These are phyloP conservation scores for Rhododendron vialii DNA, from an alignment of 148 eudicot genomes.

Conservation along the genomic window DNA sequence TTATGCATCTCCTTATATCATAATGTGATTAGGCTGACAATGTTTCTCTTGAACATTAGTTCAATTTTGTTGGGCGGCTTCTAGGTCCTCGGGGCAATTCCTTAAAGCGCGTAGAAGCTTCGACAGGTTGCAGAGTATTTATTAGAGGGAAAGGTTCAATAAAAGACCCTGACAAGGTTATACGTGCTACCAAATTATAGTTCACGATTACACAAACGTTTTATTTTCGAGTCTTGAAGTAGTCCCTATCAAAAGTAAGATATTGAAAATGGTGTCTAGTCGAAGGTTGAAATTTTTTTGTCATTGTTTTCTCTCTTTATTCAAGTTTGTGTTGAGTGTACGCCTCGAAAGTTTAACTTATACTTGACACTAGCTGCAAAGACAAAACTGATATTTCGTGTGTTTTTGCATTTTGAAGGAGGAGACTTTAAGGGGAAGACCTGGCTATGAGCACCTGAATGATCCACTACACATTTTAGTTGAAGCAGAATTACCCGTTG, in stretches of 20 bases:
- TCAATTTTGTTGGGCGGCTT: conserved; percentile 53
- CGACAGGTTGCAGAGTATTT: conserved; percentile 50
- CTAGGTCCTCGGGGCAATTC: conserved; percentile 56
- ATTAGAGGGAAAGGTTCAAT: conserved; percentile 53
- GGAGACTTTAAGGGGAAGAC: conserved; percentile 44
- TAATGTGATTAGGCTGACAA: conserved; percentile 8
- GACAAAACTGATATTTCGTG: background rate
- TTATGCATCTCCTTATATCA: background rate
- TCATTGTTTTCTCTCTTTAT: background rate
- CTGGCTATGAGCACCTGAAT: conserved; percentile 51
- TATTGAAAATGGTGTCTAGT: background rate
- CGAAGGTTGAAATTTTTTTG: background rate
- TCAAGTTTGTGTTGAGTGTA: background rate
- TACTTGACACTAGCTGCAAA: background rate
- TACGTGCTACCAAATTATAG: background rate
- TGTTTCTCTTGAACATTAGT: conserved; percentile 22
- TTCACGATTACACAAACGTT: background rate
- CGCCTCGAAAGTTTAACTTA: background rate
- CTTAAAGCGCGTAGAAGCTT: conserved; percentile 49
- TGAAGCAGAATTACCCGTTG: conserved; percentile 43
- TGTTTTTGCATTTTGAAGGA: conserved; percentile 20
- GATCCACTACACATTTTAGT: conserved; percentile 42
- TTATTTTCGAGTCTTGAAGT: background rate
- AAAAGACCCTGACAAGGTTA: conserved; percentile 47
- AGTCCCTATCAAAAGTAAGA: background rate